Evolutionary conservation across 75 land plant species (phyloP).

Genomic region (Cryptomeria japonica): DNA sequence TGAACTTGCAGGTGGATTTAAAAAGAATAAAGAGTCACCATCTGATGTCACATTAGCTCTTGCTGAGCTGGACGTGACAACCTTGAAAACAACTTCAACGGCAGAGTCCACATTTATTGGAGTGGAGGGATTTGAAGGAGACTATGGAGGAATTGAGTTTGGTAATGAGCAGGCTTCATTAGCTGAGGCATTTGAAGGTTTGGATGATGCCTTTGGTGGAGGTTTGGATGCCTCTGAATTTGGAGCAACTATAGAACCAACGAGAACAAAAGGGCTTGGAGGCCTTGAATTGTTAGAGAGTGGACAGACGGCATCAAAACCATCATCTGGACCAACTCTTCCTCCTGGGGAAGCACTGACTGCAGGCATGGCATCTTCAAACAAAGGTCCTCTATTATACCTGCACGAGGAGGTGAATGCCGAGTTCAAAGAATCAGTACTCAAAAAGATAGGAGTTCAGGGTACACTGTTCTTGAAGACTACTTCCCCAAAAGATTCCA

Average conservation of each 20-base stretch:
- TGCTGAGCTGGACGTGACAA: conserved; percentile 84
- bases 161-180: conserved; percentile 69
- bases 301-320: conserved; percentile 15
- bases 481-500: conserved; percentile 41
- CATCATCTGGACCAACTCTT: conserved; percentile 11
- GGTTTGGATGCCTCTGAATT: conserved; percentile 96
- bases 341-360: conserved; percentile 43
- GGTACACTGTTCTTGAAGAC: conserved; percentile 73
- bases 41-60: conserved; percentile 71
- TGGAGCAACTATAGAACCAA: conserved; percentile 40
- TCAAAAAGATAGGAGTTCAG: conserved; percentile 60
- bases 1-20: conserved; percentile 74
- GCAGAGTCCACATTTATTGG: conserved; percentile 57
- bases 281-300: conserved; percentile 71
- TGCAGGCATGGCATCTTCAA: conserved; percentile 30
- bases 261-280: conserved; percentile 45
- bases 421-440: conserved; percentile 77
- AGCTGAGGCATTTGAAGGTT: conserved; percentile 80
- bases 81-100: conserved; percentile 59
- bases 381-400: conserved; percentile 74
- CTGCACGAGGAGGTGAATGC: conserved; percentile 75
- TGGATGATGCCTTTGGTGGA: conserved; percentile 86
- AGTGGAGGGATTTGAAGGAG: conserved; percentile 94
- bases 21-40: conserved; percentile 63
- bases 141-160: conserved; percentile 91